Evolutionary conservation across 345 rosid species (phyloP).

Genomic region (Salix purpurea): DNA sequence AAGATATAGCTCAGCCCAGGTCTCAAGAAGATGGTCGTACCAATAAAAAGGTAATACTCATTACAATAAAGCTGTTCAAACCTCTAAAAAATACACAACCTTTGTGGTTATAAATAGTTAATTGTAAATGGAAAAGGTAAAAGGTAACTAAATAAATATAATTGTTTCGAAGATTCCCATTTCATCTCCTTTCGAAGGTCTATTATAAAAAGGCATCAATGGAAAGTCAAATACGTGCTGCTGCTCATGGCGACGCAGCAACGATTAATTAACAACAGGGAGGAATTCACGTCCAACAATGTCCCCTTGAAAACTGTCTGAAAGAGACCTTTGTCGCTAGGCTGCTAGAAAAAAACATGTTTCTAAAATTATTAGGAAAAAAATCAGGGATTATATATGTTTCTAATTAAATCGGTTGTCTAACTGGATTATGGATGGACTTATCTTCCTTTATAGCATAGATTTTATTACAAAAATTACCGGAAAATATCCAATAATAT

Average conservation of each 20-base stretch:
- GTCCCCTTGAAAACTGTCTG: neutral
- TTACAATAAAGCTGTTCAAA: constrained; percentile 16
- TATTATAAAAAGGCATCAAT: neutral
- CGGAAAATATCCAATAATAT: too few species aligned
- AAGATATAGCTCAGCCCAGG: constrained; percentile 7
- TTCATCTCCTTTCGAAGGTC: neutral
- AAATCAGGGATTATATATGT: too few species aligned
- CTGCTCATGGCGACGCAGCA: neutral
- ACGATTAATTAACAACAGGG: neutral
- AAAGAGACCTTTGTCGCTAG: too few species aligned
- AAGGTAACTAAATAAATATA: too few species aligned
- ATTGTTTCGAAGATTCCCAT: neutral
- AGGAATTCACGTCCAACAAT: neutral
- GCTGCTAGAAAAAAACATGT: too few species aligned
- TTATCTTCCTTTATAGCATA: neutral
- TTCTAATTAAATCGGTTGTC: too few species aligned
- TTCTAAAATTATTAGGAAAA: too few species aligned
- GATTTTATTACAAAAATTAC: too few species aligned
- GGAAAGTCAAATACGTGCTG: neutral
- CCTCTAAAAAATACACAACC: neutral
- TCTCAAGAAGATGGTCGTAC: constrained; percentile 40
- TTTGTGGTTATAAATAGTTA: neutral
- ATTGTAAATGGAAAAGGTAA: too few species aligned
- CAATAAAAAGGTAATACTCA: constrained; percentile 36
- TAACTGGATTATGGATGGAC: too few species aligned